Evolutionary conservation across 192 early-diverging fungal species (phyloP).

Genomic region (Phlyctochytrium bullatum): DNA sequence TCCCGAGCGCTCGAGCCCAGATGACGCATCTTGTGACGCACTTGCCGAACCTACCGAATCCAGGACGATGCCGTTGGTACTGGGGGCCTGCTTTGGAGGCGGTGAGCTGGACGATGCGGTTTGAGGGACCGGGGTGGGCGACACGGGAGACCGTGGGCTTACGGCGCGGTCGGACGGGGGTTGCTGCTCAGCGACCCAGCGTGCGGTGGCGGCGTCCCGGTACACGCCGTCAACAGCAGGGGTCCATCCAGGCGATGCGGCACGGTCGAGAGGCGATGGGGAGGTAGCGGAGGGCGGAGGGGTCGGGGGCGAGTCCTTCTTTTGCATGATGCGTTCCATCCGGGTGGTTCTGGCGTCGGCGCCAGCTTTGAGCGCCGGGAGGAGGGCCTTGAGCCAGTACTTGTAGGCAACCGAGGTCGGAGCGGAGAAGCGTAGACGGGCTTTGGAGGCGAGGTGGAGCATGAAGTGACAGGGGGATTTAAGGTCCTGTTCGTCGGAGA

Average conservation of each 20-base stretch:
- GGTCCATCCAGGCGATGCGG: neutral
- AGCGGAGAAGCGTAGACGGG: neutral
- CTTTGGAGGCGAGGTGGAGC: neutral
- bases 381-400: neutral
- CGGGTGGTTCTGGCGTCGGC: neutral
- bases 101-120: neutral
- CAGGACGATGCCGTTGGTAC: no score
- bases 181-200: neutral
- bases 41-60: no score
- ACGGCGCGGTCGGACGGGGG: neutral
- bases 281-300: no score
- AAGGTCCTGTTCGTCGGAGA: neutral
- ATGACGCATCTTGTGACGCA: no score
- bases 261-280: neutral
- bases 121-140: neutral
- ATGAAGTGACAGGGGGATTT: neutral
- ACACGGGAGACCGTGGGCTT: neutral
- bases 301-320: no score
- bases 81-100: no score
- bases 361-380: neutral
- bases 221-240: neutral
- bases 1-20: no score
- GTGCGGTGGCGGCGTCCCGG: neutral
- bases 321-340: neutral
- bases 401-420: neutral